These are phyloP conservation scores for Fusarium decemcellulare DNA, from an alignment of 2,329 filamentous ascomycete species.

Conservation along the genomic window DNA sequence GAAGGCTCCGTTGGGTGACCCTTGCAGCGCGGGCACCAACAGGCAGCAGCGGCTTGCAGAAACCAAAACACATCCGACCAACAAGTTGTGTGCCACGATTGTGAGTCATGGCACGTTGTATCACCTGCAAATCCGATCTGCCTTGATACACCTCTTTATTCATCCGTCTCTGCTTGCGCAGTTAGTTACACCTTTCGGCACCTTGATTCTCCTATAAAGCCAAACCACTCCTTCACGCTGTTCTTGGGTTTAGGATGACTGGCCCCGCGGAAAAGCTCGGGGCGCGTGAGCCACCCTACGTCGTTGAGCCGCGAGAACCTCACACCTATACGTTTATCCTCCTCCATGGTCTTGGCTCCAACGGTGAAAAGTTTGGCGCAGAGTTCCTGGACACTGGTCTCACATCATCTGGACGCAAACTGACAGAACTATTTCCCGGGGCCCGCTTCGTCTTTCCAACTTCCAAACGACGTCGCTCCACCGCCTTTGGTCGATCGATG, in stretches of 20 bases:
- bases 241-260: neutral
- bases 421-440: constrained; percentile 53
- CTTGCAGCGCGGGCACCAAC: too few species aligned
- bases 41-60: too few species aligned
- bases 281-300: constrained; percentile 19
- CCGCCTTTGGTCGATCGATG: constrained; percentile 56
- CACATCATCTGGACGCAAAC: constrained; percentile 40
- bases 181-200: neutral
- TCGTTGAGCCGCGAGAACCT: constrained; percentile 37
- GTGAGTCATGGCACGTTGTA: too few species aligned
- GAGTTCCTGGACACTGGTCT: constrained; percentile 50
- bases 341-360: constrained; percentile 50
- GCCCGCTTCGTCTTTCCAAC: constrained; percentile 68
- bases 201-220: neutral
- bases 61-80: too few species aligned
- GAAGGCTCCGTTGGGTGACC: too few species aligned
- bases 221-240: neutral
- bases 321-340: constrained; percentile 49
- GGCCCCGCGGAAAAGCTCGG: neutral
- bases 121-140: too few species aligned
- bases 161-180: neutral
- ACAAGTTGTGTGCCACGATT: too few species aligned
- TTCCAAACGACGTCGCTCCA: constrained; percentile 59
- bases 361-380: constrained; percentile 50
- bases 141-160: too few species aligned